These are phyloP conservation scores for Candida khao-thaluensis DNA, from an alignment of 805 yeast species.

Conservation along the genomic window DNA sequence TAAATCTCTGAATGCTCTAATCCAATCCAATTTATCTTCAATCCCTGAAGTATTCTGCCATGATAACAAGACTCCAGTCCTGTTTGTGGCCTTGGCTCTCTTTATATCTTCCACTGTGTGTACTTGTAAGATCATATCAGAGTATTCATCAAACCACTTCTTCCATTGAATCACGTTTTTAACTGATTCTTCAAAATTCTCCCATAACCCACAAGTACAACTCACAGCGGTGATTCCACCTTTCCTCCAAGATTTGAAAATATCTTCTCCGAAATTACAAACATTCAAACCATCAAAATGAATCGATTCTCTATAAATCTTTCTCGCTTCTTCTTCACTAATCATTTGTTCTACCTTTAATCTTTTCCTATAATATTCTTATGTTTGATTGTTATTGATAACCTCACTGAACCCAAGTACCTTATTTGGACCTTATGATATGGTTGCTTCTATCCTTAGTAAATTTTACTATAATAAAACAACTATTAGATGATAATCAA, in stretches of 20 bases:
- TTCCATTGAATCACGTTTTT: conserved; percentile 15
- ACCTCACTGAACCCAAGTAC: no score
- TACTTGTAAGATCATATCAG: conserved; percentile 13
- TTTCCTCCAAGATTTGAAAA: conserved; percentile 12
- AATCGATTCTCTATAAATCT: conserved; percentile 11
- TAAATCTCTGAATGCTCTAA: conserved; percentile 15
- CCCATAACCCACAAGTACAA: conserved; percentile 15
- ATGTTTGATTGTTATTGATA: no score
- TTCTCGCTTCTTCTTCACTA: conserved; percentile 11
- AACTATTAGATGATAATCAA: no score
- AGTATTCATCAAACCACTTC: conserved; percentile 14
- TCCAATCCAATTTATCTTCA: conserved; percentile 15
- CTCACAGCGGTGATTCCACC: conserved; percentile 15
- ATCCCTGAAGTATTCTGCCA: conserved; percentile 17
- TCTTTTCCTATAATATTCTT: background rate
- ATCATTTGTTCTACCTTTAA: no score
- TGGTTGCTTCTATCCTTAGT: no score
- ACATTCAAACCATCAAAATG: conserved; percentile 14
- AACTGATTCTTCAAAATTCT: conserved; percentile 13
- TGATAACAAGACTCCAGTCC: conserved; percentile 16
- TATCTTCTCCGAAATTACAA: conserved; percentile 14
- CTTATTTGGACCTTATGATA: no score
- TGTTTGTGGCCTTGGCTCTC: conserved; percentile 11
- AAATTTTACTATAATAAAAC: no score
- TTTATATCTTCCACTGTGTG: conserved; percentile 15